Evolutionary conservation across 768 basidiomycete genomes (phyloP).

Genomic region (Lyophyllum atratum): DNA sequence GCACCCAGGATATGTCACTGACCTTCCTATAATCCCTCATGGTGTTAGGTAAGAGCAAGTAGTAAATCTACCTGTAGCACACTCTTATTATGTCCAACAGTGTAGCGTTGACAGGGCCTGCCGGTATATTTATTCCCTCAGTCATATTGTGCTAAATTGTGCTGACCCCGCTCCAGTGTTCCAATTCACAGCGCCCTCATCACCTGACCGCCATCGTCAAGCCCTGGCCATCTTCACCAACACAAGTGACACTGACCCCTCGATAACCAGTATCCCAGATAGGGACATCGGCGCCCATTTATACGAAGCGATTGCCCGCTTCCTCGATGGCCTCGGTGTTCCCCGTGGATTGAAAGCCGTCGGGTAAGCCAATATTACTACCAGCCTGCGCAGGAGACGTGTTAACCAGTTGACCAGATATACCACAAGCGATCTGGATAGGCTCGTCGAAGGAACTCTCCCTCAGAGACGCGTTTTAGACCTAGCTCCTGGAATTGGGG

Average conservation of each 20-base stretch:
- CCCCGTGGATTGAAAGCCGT: conserved; percentile 86
- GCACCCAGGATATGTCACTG: conserved; percentile 86
- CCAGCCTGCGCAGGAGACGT: background rate
- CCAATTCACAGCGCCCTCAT: conserved; percentile 93
- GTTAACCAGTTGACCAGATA: conserved; percentile 44
- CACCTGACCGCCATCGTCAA: conserved; percentile 88
- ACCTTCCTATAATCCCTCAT: conserved; percentile 91
- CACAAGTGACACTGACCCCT: conserved; percentile 65
- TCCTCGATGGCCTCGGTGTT: conserved; percentile 82
- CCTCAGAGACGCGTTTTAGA: conserved; percentile 93
- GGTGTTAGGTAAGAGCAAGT: conserved; percentile 63
- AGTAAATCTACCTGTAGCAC: background rate
- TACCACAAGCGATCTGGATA: conserved; percentile 60
- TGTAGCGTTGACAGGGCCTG: conserved; percentile 88
- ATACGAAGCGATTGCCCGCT: conserved; percentile 85
- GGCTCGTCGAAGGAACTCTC: conserved; percentile 87
- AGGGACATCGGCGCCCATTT: conserved; percentile 76
- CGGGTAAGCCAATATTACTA: conserved; percentile 43
- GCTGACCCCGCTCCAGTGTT: conserved; percentile 57
- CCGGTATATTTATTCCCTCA: conserved; percentile 43
- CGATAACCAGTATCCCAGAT: conserved; percentile 74
- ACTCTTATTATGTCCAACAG: conserved; percentile 29
- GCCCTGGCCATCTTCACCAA: conserved; percentile 81
- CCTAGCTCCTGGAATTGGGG: conserved; percentile 87
- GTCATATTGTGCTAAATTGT: background rate